Conservation (phyloP, 2,329 filamentous ascomycete genomes). For the Fusarium albidum region DNA sequence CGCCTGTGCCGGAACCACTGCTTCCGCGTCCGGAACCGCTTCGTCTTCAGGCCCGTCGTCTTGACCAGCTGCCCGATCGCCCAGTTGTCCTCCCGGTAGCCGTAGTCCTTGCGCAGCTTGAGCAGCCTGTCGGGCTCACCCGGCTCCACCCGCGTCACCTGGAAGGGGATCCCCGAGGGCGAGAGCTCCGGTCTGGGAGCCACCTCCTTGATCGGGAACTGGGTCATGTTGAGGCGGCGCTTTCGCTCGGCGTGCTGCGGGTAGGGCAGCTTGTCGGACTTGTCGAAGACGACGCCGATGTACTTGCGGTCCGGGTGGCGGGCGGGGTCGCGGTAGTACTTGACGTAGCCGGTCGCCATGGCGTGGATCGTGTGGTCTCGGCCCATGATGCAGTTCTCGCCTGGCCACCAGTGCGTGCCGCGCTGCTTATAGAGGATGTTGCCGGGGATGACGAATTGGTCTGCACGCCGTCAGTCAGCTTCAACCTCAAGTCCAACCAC, state of each 20-base stretch:
- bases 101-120: slow-evolving; percentile 61
- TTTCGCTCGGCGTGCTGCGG: slow-evolving; percentile 76
- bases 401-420: slow-evolving; percentile 92
- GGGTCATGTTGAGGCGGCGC: slow-evolving; percentile 78
- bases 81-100: slow-evolving; percentile 69
- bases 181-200: slow-evolving; percentile 51
- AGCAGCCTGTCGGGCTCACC: slow-evolving; percentile 58
- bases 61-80: slow-evolving; percentile 63
- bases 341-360: slow-evolving; percentile 85
- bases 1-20: slow-evolving; percentile 55
- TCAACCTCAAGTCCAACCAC: background rate
- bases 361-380: slow-evolving; percentile 97
- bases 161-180: slow-evolving; percentile 59
- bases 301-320: slow-evolving; percentile 88
- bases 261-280: slow-evolving; percentile 80
- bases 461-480: slow-evolving; percentile 54
- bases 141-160: slow-evolving; percentile 52
- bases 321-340: slow-evolving; percentile 91
- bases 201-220: slow-evolving; percentile 53
- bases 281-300: slow-evolving; percentile 91
- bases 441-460: slow-evolving; percentile 91
- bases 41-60: slow-evolving; percentile 59
- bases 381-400: slow-evolving; percentile 94
- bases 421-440: slow-evolving; percentile 99
- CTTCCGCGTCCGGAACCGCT: slow-evolving; percentile 60